A percentile compares a stretch with the other conserved stretches of the same genome.
These are phyloP conservation scores for Trichoderma sp. DNA, from an alignment of 2,329 filamentous ascomycete species.

Conservation along the genomic window DNA sequence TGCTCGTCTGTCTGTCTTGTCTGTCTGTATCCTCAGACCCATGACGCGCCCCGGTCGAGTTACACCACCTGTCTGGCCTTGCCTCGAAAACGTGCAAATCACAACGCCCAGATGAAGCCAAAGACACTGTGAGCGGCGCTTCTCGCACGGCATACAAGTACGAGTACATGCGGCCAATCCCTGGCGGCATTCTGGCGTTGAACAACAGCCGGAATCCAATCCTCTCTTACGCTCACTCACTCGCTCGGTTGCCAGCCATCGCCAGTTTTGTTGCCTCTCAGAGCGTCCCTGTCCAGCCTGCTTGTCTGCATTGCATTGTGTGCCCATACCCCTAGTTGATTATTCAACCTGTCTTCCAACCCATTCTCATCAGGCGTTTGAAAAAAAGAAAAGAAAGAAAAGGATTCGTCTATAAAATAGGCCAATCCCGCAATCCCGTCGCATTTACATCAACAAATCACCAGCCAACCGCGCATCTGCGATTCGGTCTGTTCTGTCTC, in stretches of 20 bases:
- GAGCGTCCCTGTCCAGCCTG: background rate
- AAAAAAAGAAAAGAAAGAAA: background rate
- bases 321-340: background rate
- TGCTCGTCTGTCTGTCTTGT: background rate
- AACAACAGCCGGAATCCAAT: background rate
- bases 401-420: background rate
- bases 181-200: conserved; percentile 8
- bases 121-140: background rate
- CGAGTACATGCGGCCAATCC: background rate
- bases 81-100: background rate
- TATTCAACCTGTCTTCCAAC: background rate
- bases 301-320: background rate
- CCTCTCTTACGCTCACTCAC: background rate
- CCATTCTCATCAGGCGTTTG: background rate
- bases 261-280: background rate
- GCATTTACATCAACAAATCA: background rate
- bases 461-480: background rate
- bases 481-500: background rate
- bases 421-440: background rate
- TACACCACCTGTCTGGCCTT: background rate
- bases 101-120: background rate
- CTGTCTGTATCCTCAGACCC: background rate
- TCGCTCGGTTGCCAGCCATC: background rate
- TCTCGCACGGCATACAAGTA: conserved; percentile 5
- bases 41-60: background rate